Evolutionary conservation across 129 eudicot genomes (phyloP).

Genomic region (Helianthus tuberosus): DNA sequence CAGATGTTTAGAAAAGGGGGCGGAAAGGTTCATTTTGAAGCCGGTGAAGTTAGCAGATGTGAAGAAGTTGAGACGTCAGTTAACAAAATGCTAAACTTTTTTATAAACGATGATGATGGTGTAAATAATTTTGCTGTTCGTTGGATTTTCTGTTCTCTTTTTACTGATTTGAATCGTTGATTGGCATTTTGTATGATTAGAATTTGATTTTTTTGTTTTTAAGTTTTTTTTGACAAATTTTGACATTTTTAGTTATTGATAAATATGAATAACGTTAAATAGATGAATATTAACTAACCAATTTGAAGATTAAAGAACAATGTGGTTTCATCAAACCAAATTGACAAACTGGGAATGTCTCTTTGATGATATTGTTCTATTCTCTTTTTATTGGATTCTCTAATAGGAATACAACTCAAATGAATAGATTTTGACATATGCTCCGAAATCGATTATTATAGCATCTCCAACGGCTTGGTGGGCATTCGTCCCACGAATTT

Average conservation of each 20-base stretch:
- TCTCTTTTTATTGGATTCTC: too few relatives aligned
- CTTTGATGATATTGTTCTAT: too few relatives aligned
- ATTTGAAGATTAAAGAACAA: too few relatives aligned
- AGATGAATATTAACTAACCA: background rate
- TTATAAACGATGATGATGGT: background rate
- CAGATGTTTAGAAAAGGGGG: constrained; percentile 12
- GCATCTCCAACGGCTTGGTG: too few relatives aligned
- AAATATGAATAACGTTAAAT: background rate
- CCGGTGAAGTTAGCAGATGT: constrained; percentile 9
- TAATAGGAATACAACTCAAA: too few relatives aligned
- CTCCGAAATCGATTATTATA: too few relatives aligned
- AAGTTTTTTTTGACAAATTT: background rate
- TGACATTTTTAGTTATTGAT: background rate
- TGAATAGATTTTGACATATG: too few relatives aligned
- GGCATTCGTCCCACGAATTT: too few relatives aligned
- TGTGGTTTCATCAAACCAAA: too few relatives aligned
- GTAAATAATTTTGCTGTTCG: background rate
- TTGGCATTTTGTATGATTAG: background rate
- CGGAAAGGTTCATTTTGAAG: constrained; percentile 8
- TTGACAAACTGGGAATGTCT: too few relatives aligned
- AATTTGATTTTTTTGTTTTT: background rate
- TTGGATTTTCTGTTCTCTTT: background rate
- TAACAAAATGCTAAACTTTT: background rate
- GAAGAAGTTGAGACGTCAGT: background rate
- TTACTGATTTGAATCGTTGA: background rate